These are phyloP conservation scores for Pleurotus eryngii DNA, from an alignment of 768 basidiomycete genomes.

Conservation along the genomic window DNA sequence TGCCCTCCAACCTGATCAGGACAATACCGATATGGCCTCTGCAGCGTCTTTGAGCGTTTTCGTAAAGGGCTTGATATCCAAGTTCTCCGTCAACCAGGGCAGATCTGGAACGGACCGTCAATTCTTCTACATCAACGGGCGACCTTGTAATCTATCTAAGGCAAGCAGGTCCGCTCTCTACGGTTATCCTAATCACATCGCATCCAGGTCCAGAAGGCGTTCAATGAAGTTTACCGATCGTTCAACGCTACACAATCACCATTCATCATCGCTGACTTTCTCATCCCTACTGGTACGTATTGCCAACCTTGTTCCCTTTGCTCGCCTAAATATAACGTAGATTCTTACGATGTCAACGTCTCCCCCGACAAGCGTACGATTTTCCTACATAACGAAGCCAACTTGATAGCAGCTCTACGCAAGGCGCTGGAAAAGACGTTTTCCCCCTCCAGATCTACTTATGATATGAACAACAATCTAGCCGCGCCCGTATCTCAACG, in stretches of 20 bases:
- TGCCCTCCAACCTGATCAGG: slow-evolving; percentile 1
- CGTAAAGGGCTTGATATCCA: slow-evolving; percentile 81
- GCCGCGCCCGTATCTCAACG: slow-evolving; percentile 8
- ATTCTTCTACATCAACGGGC: slow-evolving; percentile 89
- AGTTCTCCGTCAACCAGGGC: slow-evolving; percentile 72
- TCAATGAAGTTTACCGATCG: slow-evolving; percentile 90
- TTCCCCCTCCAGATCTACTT: slow-evolving; percentile 71
- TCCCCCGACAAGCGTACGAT: slow-evolving; percentile 97
- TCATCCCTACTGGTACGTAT: slow-evolving; percentile 69
- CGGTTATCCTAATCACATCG: background rate
- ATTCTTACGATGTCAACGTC: slow-evolving; percentile 88
- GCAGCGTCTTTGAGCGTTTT: slow-evolving; percentile 38
- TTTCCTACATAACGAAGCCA: slow-evolving; percentile 82
- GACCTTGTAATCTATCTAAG: slow-evolving; percentile 80
- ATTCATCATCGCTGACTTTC: slow-evolving; percentile 80
- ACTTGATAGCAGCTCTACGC: slow-evolving; percentile 74
- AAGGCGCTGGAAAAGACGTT: slow-evolving; percentile 64
- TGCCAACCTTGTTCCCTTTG: background rate
- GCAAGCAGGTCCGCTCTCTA: slow-evolving; percentile 28
- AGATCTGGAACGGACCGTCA: slow-evolving; percentile 81
- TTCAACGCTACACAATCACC: slow-evolving; percentile 75
- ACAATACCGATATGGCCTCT: slow-evolving; percentile 15
- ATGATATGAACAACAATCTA: slow-evolving; percentile 39
- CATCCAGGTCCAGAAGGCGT: slow-evolving; percentile 72
- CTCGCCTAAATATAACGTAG: slow-evolving; percentile 32